A percentile compares a stretch with the other conserved stretches of the same genome.
These are phyloP conservation scores for Aspergillus sp. DNA, from an alignment of 2,329 filamentous ascomycete genomes.

Conservation along the genomic window DNA sequence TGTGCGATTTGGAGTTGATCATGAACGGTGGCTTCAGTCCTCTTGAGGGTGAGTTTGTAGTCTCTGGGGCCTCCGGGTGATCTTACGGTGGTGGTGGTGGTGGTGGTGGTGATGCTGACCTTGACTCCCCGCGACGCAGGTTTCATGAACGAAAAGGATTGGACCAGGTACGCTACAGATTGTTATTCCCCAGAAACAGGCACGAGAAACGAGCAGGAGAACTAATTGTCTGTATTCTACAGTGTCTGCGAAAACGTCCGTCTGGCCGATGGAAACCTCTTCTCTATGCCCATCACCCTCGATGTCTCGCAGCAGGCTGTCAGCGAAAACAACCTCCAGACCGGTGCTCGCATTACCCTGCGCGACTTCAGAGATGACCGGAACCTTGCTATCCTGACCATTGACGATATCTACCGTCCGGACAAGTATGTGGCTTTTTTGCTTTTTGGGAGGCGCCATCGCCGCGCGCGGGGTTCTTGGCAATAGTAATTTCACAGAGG, in stretches of 20 bases:
- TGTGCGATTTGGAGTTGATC: conserved; percentile 95
- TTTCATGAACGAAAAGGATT: conserved; percentile 96
- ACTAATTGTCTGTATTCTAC: conserved; percentile 9
- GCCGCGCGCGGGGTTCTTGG: no score
- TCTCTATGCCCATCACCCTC: conserved; percentile 94
- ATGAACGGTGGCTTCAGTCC: conserved; percentile 97
- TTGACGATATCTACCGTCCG: conserved; percentile 90
- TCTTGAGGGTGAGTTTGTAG: conserved; percentile 66
- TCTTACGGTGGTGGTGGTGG: conserved; percentile 4
- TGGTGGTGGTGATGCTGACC: conserved; percentile 12
- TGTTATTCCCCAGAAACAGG: neutral
- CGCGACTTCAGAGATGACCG: conserved; percentile 94
- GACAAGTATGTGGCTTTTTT: conserved; percentile 66
- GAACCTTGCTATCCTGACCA: conserved; percentile 88
- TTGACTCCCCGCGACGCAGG: conserved; percentile 43
- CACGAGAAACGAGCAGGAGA: conserved; percentile 1
- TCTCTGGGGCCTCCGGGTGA: neutral
- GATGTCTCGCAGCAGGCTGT: conserved; percentile 72
- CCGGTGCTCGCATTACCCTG: conserved; percentile 74
- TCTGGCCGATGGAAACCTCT: conserved; percentile 79
- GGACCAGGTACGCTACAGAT: conserved; percentile 62
- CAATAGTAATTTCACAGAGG: no score
- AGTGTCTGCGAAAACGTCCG: conserved; percentile 86
- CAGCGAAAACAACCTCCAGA: conserved; percentile 64
- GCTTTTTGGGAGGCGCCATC: neutral